Conservation (phyloP, 2,329 filamentous ascomycete species). For the Curvularia hawaiiensis region DNA sequence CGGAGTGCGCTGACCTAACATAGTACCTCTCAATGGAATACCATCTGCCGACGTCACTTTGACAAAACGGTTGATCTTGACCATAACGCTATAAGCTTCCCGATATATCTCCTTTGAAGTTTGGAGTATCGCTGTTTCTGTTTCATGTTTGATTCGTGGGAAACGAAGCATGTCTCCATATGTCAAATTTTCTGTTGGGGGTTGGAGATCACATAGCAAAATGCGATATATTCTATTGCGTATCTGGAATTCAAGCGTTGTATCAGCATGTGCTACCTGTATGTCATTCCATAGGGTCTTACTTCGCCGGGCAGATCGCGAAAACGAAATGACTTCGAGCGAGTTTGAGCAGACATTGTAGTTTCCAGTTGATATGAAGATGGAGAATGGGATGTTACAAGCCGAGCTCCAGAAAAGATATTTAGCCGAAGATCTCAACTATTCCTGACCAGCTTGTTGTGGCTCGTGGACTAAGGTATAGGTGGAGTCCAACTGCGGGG, state of each 20-base stretch:
- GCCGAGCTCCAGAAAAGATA: neutral
- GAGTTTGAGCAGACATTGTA: neutral
- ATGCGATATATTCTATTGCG: conserved; percentile 8
- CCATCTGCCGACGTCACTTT: conserved; percentile 8
- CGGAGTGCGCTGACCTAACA: conserved; percentile 8
- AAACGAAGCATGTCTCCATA: too few species aligned
- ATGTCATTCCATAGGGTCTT: neutral
- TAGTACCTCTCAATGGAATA: conserved; percentile 9
- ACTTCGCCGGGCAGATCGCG: conserved; percentile 12
- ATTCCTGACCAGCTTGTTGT: too few species aligned
- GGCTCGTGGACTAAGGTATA: neutral
- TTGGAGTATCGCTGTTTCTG: neutral
- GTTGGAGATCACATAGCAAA: neutral
- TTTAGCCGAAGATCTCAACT: too few species aligned
- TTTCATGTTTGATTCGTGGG: neutral
- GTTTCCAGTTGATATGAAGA: neutral
- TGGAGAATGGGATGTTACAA: neutral
- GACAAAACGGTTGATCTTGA: conserved; percentile 27
- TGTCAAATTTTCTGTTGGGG: neutral
- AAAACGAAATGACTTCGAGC: conserved; percentile 5
- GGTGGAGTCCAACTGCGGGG: neutral
- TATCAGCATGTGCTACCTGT: neutral
- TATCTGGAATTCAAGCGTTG: neutral
- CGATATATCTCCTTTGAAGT: conserved; percentile 6
- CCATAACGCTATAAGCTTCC: conserved; percentile 15